Conservation (phyloP, 176 grass and related monocot species). For the Eragrostis curvula region DNA sequence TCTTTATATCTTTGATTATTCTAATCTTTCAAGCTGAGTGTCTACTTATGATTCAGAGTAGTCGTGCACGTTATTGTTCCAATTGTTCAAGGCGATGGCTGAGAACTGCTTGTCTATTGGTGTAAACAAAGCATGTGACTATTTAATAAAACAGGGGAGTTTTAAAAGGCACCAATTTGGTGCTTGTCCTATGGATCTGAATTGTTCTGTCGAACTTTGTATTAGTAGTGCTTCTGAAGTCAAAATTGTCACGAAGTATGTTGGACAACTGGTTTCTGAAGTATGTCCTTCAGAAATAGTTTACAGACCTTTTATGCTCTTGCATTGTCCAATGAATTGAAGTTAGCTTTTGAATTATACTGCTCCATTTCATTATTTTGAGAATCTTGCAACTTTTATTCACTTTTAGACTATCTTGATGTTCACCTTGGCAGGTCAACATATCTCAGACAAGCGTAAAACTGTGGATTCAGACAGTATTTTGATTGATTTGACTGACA, state of each 20-base stretch:
- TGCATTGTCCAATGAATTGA: not conserved
- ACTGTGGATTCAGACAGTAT: slow-evolving; percentile 45
- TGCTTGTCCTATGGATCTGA: not conserved
- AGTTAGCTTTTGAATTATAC: not conserved
- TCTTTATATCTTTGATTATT: slow-evolving; percentile 4
- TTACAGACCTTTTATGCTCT: not conserved
- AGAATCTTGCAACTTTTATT: not conserved
- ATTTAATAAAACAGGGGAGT: not conserved
- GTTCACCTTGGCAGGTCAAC: slow-evolving; percentile 41
- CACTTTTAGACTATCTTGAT: slow-evolving; percentile 29
- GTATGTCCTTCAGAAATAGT: not conserved
- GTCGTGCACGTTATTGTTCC: not conserved
- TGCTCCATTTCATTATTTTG: not conserved
- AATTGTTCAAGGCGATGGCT: not conserved
- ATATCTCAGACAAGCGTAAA: not conserved
- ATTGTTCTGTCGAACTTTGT: not conserved
- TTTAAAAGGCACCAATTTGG: not conserved
- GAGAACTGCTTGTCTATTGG: not conserved
- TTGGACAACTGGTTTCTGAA: slow-evolving; percentile 8
- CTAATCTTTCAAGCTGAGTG: not conserved
- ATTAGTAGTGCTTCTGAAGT: not conserved
- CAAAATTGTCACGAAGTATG: not conserved
- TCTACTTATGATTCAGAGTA: not conserved
- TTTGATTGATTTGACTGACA: slow-evolving; percentile 47
- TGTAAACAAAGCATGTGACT: slow-evolving; percentile 4